Evolutionary conservation across 306 rosid genomes (phyloP), one percentile per base, ranked within the genome.

Genomic region (Neltuma alba): DNA sequence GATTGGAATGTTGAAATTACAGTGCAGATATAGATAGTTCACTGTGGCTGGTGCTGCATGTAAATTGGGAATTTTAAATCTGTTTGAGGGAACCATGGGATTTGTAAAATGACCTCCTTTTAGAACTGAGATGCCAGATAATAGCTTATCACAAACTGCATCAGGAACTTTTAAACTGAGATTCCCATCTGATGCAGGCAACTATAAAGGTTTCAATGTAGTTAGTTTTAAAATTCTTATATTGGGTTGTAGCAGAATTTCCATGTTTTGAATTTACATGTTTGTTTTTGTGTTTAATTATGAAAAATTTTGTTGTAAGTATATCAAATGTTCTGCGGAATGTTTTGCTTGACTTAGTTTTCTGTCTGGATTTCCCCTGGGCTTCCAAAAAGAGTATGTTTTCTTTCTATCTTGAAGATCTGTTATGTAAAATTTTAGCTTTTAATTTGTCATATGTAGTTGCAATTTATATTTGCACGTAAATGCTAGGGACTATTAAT

Each of bases 371-470:
- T 68, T 40, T 68, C 36, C 54, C 36, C 54, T 13, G 54, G 54
- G 36, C 54, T 68, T 40, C 48, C 45, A 28, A 40, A 40, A 40
- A 68, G 73, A 88, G 96, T 92, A 91, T 7, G 92, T 63, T 76
- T 41, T 76, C 81, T 55, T 72, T 58, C 37, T 77, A 45, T 69
- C 62, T 76, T 50, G 7, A 58, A 66, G 58, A 37, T 36, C n/a
- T 80, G 61, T 75, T 69, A 40, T 54, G 1, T 68, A 1, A 69
- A 21, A 28, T 31, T 78, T 38, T 47, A 47, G 62, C 42, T 78
- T 76, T 41, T 63, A 38, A 6, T 71, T 44, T 42, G 15, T 27
- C 60, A 28, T 18, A 12, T 16, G 12, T 16, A 8, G 28, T 70
- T 14, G 4, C 28, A 15, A 13, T 60, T 60, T 60, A 14, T 47